A percentile compares a stretch with the other conserved stretches of the same genome.
These are phyloP conservation scores for Ilyonectria destructans DNA, from an alignment of 2,329 filamentous ascomycete genomes.

Conservation along the genomic window DNA sequence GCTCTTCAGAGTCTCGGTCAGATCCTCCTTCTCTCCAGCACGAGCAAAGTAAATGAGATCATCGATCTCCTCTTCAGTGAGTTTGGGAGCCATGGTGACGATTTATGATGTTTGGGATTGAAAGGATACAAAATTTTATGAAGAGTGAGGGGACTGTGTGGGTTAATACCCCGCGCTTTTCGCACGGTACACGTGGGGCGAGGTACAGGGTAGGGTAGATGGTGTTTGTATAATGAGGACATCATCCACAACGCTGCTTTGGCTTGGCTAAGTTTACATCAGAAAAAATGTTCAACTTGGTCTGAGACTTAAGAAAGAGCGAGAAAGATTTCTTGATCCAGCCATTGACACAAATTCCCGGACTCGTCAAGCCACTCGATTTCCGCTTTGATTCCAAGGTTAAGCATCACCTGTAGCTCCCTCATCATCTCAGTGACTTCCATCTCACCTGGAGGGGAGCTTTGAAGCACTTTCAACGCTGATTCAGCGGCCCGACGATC, in stretches of 20 bases:
- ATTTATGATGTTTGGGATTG: constrained; percentile 33
- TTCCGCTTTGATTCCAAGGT: constrained; percentile 83
- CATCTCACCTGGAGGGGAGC: constrained; percentile 45
- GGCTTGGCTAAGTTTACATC: not conserved
- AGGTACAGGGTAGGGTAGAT: constrained; percentile 43
- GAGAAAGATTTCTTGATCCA: constrained; percentile 60
- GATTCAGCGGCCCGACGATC: constrained; percentile 73
- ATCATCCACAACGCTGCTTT: not conserved
- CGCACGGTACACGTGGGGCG: constrained; percentile 52
- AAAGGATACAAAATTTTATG: constrained; percentile 52
- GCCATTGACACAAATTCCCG: constrained; percentile 67
- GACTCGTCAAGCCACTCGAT: constrained; percentile 79
- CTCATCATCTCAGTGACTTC: constrained; percentile 60
- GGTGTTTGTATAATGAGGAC: not conserved
- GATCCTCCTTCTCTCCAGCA: constrained; percentile 80
- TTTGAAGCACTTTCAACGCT: constrained; percentile 65
- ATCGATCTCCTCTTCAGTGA: constrained; percentile 87
- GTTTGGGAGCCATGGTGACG: constrained; percentile 64
- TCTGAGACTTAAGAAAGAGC: constrained; percentile 16
- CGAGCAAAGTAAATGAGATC: constrained; percentile 93
- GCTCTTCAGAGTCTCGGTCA: constrained; percentile 72
- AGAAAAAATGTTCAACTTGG: not conserved
- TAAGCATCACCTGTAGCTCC: constrained; percentile 82
- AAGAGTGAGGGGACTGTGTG: constrained; percentile 59
- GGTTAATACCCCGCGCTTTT: constrained; percentile 53